Percentiles rank a stretch among this genome's conserved stretches.
These are phyloP conservation scores for Suhomyces prunicola DNA, from an alignment of 805 yeast species.

Conservation along the genomic window DNA sequence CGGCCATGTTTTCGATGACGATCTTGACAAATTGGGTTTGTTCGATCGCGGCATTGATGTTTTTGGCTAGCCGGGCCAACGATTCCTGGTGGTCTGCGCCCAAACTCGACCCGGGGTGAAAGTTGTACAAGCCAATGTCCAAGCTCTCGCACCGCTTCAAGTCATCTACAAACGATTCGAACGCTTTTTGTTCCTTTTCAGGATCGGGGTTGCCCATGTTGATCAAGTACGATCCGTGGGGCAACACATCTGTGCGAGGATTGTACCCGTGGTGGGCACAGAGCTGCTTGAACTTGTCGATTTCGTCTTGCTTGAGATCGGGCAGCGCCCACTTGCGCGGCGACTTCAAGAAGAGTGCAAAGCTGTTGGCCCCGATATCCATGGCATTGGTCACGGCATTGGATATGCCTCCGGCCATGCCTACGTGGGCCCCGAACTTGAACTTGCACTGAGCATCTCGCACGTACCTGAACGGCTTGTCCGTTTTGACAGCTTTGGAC, in stretches of 20 bases:
- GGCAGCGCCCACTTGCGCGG: constrained; percentile 93
- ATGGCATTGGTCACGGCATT: constrained; percentile 61
- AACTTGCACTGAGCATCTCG: constrained; percentile 43
- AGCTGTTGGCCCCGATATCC: constrained; percentile 66
- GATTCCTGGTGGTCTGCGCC: constrained; percentile 65
- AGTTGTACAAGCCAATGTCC: constrained; percentile 81
- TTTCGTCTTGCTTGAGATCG: constrained; percentile 64
- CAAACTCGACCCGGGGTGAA: constrained; percentile 90
- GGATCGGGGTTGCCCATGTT: constrained; percentile 88
- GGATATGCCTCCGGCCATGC: constrained; percentile 77
- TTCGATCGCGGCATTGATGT: constrained; percentile 72
- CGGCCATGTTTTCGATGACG: constrained; percentile 97
- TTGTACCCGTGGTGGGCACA: constrained; percentile 66
- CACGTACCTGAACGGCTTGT: constrained; percentile 23
- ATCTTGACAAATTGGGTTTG: constrained; percentile 79
- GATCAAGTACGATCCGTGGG: constrained; percentile 94
- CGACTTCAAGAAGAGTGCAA: constrained; percentile 86
- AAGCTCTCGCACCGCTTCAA: constrained; percentile 80
- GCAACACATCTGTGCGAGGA: constrained; percentile 75
- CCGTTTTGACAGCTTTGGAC: constrained; percentile 7
- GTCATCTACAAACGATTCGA: constrained; percentile 79
- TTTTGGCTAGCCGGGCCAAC: constrained; percentile 65
- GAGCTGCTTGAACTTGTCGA: constrained; percentile 56
- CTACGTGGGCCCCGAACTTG: constrained; percentile 89
- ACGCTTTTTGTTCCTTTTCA: constrained; percentile 74